A percentile compares a stretch with the other conserved stretches of the same genome.
Conservation (phyloP, 495 filamentous ascomycete genomes). For the Penicillium turbatum region DNA sequence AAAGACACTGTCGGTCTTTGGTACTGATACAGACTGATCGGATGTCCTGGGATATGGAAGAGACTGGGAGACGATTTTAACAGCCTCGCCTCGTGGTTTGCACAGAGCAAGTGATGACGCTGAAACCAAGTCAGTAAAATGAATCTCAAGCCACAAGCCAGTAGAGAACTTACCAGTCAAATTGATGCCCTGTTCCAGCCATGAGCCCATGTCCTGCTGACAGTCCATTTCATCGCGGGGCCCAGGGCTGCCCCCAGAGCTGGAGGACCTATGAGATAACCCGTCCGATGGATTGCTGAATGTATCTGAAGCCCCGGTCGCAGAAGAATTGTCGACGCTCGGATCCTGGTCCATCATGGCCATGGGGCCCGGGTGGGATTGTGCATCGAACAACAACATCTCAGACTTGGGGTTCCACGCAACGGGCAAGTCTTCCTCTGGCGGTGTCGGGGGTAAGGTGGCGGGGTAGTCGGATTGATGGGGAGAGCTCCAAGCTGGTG, state of each 20-base stretch:
- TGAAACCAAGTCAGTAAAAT: slow-evolving; percentile 16
- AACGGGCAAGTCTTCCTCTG: slow-evolving; percentile 42
- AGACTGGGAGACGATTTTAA: slow-evolving; percentile 58
- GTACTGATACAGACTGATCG: slow-evolving; percentile 35
- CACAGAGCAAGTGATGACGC: slow-evolving; percentile 36
- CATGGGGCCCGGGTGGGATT: slow-evolving; percentile 28
- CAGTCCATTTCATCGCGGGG: slow-evolving; percentile 39
- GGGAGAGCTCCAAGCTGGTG: slow-evolving; percentile 29
- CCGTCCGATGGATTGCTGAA: slow-evolving; percentile 36
- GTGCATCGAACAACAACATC: slow-evolving; percentile 34
- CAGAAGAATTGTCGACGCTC: slow-evolving; percentile 30
- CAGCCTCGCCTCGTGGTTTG: slow-evolving; percentile 38
- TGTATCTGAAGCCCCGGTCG: slow-evolving; percentile 25
- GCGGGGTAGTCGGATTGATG: slow-evolving; percentile 35
- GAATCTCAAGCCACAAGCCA: background rate
- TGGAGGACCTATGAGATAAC: slow-evolving; percentile 35
- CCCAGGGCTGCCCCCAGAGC: slow-evolving; percentile 35
- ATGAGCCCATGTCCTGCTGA: slow-evolving; percentile 35
- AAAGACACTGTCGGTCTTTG: slow-evolving; percentile 41
- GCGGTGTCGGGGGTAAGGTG: slow-evolving; percentile 39
- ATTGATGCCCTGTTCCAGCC: slow-evolving; percentile 44
- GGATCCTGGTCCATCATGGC: slow-evolving; percentile 38
- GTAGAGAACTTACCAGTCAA: slow-evolving; percentile 35
- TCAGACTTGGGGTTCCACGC: slow-evolving; percentile 37
- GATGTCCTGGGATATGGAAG: slow-evolving; percentile 56